phyloP scores from a whole-genome alignment of 1,284 basidiomycete genomes.

The Cryptococcus jaspeensis region DNA sequence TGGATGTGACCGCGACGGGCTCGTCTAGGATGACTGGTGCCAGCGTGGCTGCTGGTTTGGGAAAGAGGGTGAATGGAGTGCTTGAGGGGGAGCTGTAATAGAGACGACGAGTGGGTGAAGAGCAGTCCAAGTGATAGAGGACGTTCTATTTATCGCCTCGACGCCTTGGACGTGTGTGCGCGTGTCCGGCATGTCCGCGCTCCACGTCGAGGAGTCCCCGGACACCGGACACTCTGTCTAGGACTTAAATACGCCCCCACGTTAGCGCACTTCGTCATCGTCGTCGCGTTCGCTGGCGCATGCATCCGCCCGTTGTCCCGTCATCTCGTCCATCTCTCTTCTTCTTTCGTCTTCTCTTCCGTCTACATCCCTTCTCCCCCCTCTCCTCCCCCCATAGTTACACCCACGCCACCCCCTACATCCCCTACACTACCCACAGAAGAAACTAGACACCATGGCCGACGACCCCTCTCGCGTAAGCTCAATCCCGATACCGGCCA shows the following conservation, averaged over 20 bases:
- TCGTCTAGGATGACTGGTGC: neutral
- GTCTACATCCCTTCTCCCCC: conserved; percentile 1
- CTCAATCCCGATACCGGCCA: neutral
- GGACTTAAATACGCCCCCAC: neutral
- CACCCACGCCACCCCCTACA: neutral
- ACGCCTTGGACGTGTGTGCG: no score
- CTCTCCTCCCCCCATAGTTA: neutral
- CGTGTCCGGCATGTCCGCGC: no score
- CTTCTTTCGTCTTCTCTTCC: neutral
- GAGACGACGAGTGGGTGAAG: no score
- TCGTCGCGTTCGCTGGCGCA: neutral
- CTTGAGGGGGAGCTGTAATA: neutral
- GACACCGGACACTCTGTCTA: neutral
- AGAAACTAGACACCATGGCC: conserved; percentile 22
- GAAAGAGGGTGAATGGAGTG: neutral
- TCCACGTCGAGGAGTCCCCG: no score
- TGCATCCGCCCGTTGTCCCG: neutral
- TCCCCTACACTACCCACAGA: neutral
- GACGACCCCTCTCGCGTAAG: conserved; percentile 39
- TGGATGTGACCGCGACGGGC: neutral
- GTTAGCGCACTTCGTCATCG: neutral
- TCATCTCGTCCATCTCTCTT: neutral
- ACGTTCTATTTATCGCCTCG: no score
- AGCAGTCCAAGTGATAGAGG: neutral
- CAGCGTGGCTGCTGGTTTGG: neutral